Evolutionary conservation across 1,284 basidiomycete species (phyloP), one percentile per base, ranked within the genome.

Genomic region (Trametes polyzona): DNA sequence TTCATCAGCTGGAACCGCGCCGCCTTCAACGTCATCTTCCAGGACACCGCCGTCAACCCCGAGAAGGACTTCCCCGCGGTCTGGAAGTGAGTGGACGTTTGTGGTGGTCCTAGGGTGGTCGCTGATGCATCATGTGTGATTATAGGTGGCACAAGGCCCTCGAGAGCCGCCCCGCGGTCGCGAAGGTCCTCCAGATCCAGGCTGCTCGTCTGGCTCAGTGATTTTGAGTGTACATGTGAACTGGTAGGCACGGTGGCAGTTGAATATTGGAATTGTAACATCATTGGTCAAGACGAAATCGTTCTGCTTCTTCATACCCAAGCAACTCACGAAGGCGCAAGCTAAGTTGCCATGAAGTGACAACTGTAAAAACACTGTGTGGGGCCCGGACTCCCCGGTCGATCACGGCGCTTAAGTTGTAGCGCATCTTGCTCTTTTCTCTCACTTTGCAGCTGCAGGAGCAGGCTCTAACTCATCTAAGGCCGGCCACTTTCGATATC

Each of bases 1-100:
- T 67, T 65, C 58, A 52, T 63, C 50, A 48, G 62, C 3, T 65
- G 64, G 64, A 62, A 63, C 59, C 41, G 47, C 48, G 43, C 24
- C 6, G 64, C 55, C 24, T 32, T 63, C 44, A 29, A 30, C 30
- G 29, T 29, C 21, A 27, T 54, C 30, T 48, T 62, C 32, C 58
- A 58, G 50, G 59, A 53, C 37, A 17, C 52, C 24, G 51, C 30
- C 35, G 49, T 57, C 39, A 41, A 60, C 27, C 16, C 56, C 24
- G 55, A 54, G 55, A 63, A 61, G 52, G 44, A 63, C 47, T 65
- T 52, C 55, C 61, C 61, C 10, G 40, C 61, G 9, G 55, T 65
- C 30, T 58, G 29, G 16, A 59, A 59, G 62, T 58, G 44, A 54
- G 62, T 58, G 9, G 17, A 0, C 5, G 4, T 2, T 24, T 11